Conservation (phyloP, 2,329 filamentous ascomycete genomes). For the Ophiostoma ips region DNA sequence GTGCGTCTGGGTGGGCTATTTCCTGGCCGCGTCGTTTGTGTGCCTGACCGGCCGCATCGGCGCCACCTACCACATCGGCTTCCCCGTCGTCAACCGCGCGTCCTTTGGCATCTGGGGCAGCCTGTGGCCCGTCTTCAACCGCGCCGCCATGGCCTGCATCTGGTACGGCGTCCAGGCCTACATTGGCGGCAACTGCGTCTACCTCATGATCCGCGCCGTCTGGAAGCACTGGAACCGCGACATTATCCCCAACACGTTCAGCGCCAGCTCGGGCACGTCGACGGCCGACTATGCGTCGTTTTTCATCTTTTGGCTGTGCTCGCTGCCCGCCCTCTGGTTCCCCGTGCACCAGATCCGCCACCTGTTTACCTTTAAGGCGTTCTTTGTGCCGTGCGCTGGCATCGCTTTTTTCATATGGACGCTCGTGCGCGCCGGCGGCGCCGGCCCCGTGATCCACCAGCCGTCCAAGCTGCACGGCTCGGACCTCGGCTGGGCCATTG, state of each 20-base stretch:
- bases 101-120: conserved; percentile 11
- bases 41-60: conserved; percentile 61
- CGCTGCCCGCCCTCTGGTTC: conserved; percentile 45
- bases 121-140: conserved; percentile 5
- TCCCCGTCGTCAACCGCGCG: conserved; percentile 9
- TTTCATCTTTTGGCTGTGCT: conserved; percentile 23
- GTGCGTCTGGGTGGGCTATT: conserved; percentile 80
- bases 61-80: conserved; percentile 11
- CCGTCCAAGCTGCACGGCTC: conserved; percentile 9
- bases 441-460: conserved; percentile 13
- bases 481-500: conserved; percentile 24
- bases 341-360: conserved; percentile 25
- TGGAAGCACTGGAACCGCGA: conserved; percentile 54
- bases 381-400: conserved; percentile 30
- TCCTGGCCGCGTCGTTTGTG: conserved; percentile 62
- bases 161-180: conserved; percentile 12
- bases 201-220: conserved; percentile 17
- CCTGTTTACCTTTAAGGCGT: conserved; percentile 24
- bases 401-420: conserved; percentile 38
- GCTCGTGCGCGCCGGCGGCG: conserved; percentile 10
- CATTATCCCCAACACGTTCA: conserved; percentile 44
- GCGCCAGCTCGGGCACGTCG: conserved; percentile 23
- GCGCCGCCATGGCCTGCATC: conserved; percentile 8
- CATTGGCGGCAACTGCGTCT: conserved; percentile 10
- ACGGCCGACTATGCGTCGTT: conserved; percentile 22